Conservation (phyloP, 2,329 filamentous ascomycete species). For the Lasiodiplodia gonubiensis region DNA sequence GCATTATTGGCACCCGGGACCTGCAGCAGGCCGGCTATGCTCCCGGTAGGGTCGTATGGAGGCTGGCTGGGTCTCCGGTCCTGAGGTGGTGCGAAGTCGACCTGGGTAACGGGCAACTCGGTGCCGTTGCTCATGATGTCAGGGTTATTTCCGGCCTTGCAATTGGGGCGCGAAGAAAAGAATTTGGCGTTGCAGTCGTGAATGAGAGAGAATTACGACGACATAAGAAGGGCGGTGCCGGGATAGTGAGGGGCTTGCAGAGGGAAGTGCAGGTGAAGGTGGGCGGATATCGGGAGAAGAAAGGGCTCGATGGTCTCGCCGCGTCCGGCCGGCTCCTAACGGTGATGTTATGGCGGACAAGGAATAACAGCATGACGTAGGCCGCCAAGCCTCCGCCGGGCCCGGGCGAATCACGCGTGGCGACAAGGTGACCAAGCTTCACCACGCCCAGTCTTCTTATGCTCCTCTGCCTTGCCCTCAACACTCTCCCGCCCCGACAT, state of each 20-base stretch:
- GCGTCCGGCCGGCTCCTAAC: slow-evolving; percentile 9
- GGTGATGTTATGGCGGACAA: slow-evolving; percentile 27
- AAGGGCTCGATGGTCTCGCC: slow-evolving; percentile 3
- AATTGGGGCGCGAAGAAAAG: background rate
- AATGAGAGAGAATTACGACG: background rate
- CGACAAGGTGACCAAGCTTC: slow-evolving; percentile 5
- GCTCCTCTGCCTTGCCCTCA: background rate
- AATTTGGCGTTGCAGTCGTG: background rate
- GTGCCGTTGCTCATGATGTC: slow-evolving; percentile 17
- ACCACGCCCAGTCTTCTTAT: slow-evolving; percentile 2
- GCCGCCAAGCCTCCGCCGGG: slow-evolving; percentile 20
- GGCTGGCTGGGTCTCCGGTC: slow-evolving; percentile 17
- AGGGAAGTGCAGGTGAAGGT: background rate
- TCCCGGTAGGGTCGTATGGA: slow-evolving; percentile 23
- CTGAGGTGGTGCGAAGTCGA: slow-evolving; percentile 16
- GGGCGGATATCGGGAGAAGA: background rate
- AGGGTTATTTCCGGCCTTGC: slow-evolving; percentile 4
- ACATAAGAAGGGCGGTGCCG: slow-evolving; percentile 16
- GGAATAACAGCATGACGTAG: slow-evolving; percentile 24
- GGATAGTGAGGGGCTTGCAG: background rate
- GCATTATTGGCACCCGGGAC: slow-evolving; percentile 14
- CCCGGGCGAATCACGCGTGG: slow-evolving; percentile 18
- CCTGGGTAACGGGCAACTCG: slow-evolving; percentile 22
- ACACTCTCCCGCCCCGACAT: slow-evolving; percentile 11
- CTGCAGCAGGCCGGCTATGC: slow-evolving; percentile 17